Percentiles rank a stretch among this genome's conserved stretches.
phyloP scores from a whole-genome alignment of 2,329 filamentous ascomycete species.

The Nothophaeocryptopus gaeumannii region DNA sequence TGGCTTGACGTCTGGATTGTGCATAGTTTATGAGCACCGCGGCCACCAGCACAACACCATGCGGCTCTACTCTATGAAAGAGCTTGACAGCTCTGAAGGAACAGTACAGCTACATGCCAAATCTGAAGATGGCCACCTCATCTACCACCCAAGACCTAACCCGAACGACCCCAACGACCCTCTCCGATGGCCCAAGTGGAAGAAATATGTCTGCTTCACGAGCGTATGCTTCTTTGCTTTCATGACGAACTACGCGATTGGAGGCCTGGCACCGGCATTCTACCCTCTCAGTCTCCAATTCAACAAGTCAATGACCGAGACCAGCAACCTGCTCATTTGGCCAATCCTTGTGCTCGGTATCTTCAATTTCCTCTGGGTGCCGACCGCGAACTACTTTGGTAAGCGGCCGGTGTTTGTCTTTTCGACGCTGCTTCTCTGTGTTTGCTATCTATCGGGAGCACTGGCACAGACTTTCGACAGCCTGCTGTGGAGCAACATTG shows the following conservation, averaged over 20 bases:
- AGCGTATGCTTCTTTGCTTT: conserved; percentile 49
- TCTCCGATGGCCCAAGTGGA: conserved; percentile 47
- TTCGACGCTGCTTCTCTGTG: conserved; percentile 44
- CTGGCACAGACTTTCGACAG: conserved; percentile 41
- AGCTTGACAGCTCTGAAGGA: conserved; percentile 39
- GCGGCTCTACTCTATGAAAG: conserved; percentile 35
- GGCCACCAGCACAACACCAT: conserved; percentile 20
- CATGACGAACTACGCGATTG: conserved; percentile 47
- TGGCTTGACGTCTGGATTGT: background rate
- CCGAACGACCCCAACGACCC: conserved; percentile 49
- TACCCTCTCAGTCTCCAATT: conserved; percentile 47
- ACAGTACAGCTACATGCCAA: conserved; percentile 37
- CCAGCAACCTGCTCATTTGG: conserved; percentile 40
- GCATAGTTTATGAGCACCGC: background rate
- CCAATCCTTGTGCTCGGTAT: conserved; percentile 49
- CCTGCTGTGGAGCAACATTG: conserved; percentile 46
- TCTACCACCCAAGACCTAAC: conserved; percentile 50
- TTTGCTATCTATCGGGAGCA: conserved; percentile 49
- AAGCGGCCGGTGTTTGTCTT: conserved; percentile 49
- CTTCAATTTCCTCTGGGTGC: conserved; percentile 54
- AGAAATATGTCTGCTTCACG: conserved; percentile 48
- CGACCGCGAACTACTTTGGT: conserved; percentile 48
- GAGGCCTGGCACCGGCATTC: conserved; percentile 45
- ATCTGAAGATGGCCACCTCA: conserved; percentile 29
- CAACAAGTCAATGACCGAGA: conserved; percentile 44